These are phyloP conservation scores for Hypoxylon fragiforme DNA, from an alignment of 495 filamentous ascomycete genomes.

Conservation along the genomic window DNA sequence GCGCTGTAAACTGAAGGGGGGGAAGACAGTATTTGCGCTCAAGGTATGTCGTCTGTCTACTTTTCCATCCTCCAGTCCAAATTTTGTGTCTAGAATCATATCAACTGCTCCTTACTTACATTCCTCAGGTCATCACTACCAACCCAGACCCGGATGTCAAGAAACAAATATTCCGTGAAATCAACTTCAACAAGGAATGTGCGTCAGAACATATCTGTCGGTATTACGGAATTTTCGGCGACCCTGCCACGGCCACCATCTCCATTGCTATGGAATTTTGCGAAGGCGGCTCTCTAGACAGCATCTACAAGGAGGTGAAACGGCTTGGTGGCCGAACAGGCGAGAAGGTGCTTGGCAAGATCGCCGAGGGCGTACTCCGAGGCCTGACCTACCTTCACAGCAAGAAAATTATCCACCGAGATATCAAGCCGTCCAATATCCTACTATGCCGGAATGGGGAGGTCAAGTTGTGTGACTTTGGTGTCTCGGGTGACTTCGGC, in stretches of 20 bases:
- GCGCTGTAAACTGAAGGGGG: conserved; percentile 80
- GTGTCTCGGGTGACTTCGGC: conserved; percentile 95
- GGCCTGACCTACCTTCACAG: conserved; percentile 95
- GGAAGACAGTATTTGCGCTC: conserved; percentile 92
- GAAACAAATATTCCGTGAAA: conserved; percentile 93
- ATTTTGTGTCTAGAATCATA: no score
- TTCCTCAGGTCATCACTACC: conserved; percentile 85
- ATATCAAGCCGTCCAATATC: conserved; percentile 98
- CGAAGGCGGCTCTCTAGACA: conserved; percentile 92
- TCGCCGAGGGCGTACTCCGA: conserved; percentile 92
- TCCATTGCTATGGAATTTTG: conserved; percentile 99
- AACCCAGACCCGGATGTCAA: conserved; percentile 97
- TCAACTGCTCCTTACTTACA: conserved; percentile 29
- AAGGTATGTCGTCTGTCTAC: conserved; percentile 66
- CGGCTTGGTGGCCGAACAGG: conserved; percentile 91
- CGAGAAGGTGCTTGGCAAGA: conserved; percentile 97
- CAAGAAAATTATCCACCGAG: conserved; percentile 96
- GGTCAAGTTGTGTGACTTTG: conserved; percentile 98
- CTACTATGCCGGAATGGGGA: conserved; percentile 89
- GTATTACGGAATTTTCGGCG: conserved; percentile 96
- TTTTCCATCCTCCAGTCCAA: not conserved
- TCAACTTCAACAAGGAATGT: conserved; percentile 97
- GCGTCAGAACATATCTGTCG: conserved; percentile 91
- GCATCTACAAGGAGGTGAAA: conserved; percentile 96
- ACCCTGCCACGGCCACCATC: conserved; percentile 89